These are phyloP conservation scores for Jimgerdemannia flammicorona DNA, from an alignment of 192 early-diverging fungal genomes.

Conservation along the genomic window DNA sequence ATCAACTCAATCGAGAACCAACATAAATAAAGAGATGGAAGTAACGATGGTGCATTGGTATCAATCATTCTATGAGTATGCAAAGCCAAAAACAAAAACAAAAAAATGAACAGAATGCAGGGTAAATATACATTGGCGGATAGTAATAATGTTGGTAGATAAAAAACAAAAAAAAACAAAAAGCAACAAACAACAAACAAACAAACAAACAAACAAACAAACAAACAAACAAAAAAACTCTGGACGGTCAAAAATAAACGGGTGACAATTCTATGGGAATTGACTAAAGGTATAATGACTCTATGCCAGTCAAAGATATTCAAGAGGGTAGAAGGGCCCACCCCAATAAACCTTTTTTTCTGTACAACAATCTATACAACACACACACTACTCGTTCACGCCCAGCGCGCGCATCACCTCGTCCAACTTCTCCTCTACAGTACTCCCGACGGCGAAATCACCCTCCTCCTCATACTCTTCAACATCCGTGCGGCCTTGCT, in stretches of 20 bases:
- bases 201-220: too few relatives aligned
- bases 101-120: background rate
- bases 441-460: background rate
- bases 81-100: background rate
- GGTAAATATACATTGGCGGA: background rate
- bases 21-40: too few relatives aligned
- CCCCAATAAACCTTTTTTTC: background rate
- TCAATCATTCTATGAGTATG: too few relatives aligned
- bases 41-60: too few relatives aligned
- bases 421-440: slow-evolving; percentile 5
- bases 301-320: too few relatives aligned
- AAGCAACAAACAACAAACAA: too few relatives aligned
- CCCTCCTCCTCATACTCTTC: background rate
- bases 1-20: too few relatives aligned
- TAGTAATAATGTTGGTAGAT: background rate
- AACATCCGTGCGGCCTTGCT: background rate
- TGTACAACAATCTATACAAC: background rate
- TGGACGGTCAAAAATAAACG: background rate
- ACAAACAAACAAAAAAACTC: too few relatives aligned
- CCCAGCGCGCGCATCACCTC: slow-evolving; percentile 1
- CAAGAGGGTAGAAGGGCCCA: too few relatives aligned
- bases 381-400: background rate
- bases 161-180: background rate
- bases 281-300: too few relatives aligned
- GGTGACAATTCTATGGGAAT: too few relatives aligned